Evolutionary conservation across 2,329 filamentous ascomycete species (phyloP).

Genomic region (Talaromyces marneffei): DNA sequence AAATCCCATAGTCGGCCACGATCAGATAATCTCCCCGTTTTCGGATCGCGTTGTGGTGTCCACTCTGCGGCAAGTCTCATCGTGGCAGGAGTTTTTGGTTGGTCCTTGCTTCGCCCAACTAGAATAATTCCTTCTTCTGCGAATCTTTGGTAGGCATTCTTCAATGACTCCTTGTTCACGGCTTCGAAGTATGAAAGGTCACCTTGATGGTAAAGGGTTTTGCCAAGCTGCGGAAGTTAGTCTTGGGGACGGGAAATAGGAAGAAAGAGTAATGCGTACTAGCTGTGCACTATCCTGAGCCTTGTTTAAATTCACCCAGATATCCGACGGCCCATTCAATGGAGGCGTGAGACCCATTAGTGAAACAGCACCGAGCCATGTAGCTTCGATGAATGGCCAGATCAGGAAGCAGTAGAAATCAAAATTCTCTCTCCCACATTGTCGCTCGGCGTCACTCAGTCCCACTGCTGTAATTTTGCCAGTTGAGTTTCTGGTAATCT

Average conservation of each 20-base stretch:
- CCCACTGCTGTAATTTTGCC: slow-evolving; percentile 61
- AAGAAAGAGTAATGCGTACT: slow-evolving; percentile 44
- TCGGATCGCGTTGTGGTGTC: slow-evolving; percentile 61
- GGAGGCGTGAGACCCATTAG: slow-evolving; percentile 82
- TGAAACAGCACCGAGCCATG: slow-evolving; percentile 84
- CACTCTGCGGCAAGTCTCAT: slow-evolving; percentile 69
- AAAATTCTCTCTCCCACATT: slow-evolving; percentile 81
- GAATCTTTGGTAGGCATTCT: slow-evolving; percentile 84
- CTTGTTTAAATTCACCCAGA: slow-evolving; percentile 72
- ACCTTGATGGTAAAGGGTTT: slow-evolving; percentile 95
- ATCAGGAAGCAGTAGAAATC: slow-evolving; percentile 99
- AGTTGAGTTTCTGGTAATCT: slow-evolving; percentile 53
- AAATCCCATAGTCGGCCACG: slow-evolving; percentile 85
- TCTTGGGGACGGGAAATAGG: background rate
- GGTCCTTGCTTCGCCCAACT: slow-evolving; percentile 61
- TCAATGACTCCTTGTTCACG: slow-evolving; percentile 95
- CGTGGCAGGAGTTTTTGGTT: slow-evolving; percentile 26
- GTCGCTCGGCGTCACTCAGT: slow-evolving; percentile 68
- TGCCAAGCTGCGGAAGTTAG: slow-evolving; percentile 61
- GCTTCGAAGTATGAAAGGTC: slow-evolving; percentile 97
- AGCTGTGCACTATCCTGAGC: slow-evolving; percentile 77
- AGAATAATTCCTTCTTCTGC: slow-evolving; percentile 85
- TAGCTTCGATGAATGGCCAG: slow-evolving; percentile 95
- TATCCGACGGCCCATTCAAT: slow-evolving; percentile 49
- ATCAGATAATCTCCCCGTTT: slow-evolving; percentile 57